These are phyloP conservation scores for Epichloe sp. DNA, from an alignment of 2,329 filamentous ascomycete species.

Conservation along the genomic window DNA sequence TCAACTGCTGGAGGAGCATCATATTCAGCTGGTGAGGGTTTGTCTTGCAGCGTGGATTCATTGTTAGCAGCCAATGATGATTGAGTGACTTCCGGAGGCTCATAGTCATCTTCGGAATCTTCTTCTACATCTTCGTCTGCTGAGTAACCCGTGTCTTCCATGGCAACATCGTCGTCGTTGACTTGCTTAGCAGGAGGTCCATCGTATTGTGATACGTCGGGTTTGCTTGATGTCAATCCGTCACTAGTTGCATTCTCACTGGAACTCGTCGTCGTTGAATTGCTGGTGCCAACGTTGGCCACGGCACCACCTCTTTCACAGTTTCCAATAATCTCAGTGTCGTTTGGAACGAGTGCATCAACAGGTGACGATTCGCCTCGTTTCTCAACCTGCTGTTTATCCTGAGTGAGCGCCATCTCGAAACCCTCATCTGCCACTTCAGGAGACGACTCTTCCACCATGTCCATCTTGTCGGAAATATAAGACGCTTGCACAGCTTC, in stretches of 20 bases:
- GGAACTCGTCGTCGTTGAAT: not conserved
- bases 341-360: not conserved
- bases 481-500: not conserved
- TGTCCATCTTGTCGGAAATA: not conserved
- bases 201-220: not conserved
- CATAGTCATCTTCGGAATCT: slow-evolving; percentile 36
- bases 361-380: not conserved
- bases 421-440: not conserved
- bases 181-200: not conserved
- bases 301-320: not conserved
- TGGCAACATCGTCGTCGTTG: slow-evolving; percentile 6
- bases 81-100: slow-evolving; percentile 33
- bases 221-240: not conserved
- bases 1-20: not conserved
- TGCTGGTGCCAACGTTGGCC: not conserved
- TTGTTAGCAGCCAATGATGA: not conserved
- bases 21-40: not conserved
- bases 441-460: not conserved
- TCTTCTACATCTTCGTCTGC: slow-evolving; percentile 27
- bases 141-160: slow-evolving; percentile 11
- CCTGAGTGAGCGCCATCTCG: not conserved
- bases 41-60: slow-evolving; percentile 5
- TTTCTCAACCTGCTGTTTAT: not conserved
- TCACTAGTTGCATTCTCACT: not conserved
- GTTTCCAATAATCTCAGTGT: not conserved